Percentiles rank a stretch among this genome's conserved stretches.
Conservation (phyloP, 2,329 filamentous ascomycete species). For the Colletotrichum phormii region DNA sequence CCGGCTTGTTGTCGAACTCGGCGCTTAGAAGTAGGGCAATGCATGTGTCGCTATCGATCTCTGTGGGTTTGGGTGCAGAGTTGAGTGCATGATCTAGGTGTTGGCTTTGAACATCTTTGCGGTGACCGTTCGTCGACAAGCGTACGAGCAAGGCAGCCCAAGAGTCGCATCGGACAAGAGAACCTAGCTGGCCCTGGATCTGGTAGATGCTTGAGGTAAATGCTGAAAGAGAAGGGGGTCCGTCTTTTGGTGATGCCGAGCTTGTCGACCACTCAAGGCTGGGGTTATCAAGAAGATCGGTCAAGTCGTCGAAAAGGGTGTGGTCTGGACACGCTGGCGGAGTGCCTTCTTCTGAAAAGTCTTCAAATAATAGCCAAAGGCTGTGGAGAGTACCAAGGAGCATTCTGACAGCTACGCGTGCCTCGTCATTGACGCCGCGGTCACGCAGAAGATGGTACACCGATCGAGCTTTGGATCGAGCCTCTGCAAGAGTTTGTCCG, state of each 20-base stretch:
- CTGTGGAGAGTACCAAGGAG: constrained; percentile 13
- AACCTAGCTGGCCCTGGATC: not conserved
- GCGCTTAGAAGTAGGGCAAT: not conserved
- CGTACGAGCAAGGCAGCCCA: not conserved
- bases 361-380: not conserved
- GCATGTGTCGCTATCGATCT: not conserved
- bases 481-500: not conserved
- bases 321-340: not conserved
- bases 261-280: not conserved
- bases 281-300: not conserved
- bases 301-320: not conserved
- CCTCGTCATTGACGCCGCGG: not conserved
- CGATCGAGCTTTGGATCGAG: not conserved
- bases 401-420: not conserved
- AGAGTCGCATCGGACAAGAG: not conserved
- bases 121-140: not conserved
- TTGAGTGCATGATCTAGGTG: not conserved
- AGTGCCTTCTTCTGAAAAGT: not conserved
- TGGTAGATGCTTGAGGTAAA: not conserved
- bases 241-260: not conserved
- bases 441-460: not conserved
- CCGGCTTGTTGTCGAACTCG: not conserved
- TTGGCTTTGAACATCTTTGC: constrained; percentile 34
- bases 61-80: too few species aligned
- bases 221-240: not conserved